Evolutionary conservation across 768 basidiomycete species (phyloP), one percentile per base, ranked within the genome.

Genomic region (Phaffia australis): DNA sequence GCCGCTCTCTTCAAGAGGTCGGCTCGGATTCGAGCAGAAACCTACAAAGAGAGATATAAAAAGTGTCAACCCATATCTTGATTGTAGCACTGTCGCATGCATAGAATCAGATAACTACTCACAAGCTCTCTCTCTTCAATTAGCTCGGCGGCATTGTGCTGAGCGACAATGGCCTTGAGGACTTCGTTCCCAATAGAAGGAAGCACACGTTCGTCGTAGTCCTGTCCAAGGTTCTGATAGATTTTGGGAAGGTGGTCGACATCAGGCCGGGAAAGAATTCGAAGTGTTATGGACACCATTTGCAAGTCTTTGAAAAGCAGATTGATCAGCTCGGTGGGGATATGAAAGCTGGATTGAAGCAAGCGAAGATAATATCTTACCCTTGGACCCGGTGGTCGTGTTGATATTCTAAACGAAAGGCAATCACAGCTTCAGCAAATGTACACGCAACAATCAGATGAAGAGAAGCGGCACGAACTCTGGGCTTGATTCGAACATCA

Each of bases 131-230:
- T 56, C 67, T 69, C 67, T 55, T 69, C 67, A 25, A 49, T 95
- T 71, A 95, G 79, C 78, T 95, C 91, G 18, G 90, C 89, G 29
- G 91, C 95, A 76, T 99, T 94, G 71, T 97, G 97, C 75, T 98
- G 94, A 5, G 95, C 95, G 0, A 99, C 95, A 67, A 95, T 97
- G 70, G 87, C 89, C 79, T 99, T 99, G 70, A 99, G 75, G 16
- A 99, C 94, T 79, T 98, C 94, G 72, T 98, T 98, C 49, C 92
- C 94, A 74, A 98, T 93, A 54, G 93, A 95, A 3, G 94, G 94
- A 35, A 98, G 80, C 0, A 98, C 93, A 72, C 95, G 85, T 80
- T 99, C 95, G 77, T 98, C 95, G 75, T 98, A 99, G 76, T 98
- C 95, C 77, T 89, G 76, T 55, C 95, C 95, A 65, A 99, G 82